Conservation (phyloP, 805 yeast genomes). For the Metschnikowia chrysomelidarum region DNA sequence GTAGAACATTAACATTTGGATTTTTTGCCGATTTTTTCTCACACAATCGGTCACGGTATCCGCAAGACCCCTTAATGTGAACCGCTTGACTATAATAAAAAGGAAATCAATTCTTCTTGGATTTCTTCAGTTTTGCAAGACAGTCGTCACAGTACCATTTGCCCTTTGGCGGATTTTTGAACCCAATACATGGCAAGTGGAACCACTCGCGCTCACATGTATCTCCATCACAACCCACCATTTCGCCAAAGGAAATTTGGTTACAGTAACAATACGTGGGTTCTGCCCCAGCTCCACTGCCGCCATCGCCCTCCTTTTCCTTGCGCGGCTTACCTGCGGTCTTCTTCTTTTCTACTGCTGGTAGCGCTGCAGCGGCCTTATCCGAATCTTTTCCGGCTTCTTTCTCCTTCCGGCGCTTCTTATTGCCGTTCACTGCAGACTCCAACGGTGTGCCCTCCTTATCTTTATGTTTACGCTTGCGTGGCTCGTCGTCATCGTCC, state of each 20-base stretch:
- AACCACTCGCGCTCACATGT: slow-evolving; percentile 93
- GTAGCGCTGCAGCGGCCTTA: slow-evolving; percentile 5
- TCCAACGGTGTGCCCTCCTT: slow-evolving; percentile 25
- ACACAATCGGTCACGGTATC: too few relatives aligned
- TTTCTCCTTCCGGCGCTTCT: slow-evolving; percentile 16
- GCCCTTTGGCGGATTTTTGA: slow-evolving; percentile 75
- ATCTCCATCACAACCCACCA: slow-evolving; percentile 98
- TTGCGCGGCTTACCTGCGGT: slow-evolving; percentile 22
- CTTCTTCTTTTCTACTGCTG: slow-evolving; percentile 24
- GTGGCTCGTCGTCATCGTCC: slow-evolving; percentile 32
- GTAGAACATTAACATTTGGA: too few relatives aligned
- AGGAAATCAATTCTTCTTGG: too few relatives aligned
- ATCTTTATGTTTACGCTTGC: slow-evolving; percentile 14
- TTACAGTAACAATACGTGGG: slow-evolving; percentile 95
- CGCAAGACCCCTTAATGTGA: too few relatives aligned
- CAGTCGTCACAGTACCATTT: slow-evolving; percentile 49
- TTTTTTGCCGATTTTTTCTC: too few relatives aligned
- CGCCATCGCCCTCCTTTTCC: slow-evolving; percentile 16
- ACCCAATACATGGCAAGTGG: slow-evolving; percentile 89
- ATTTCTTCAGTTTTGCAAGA: slow-evolving; percentile 32
- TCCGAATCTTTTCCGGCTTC: slow-evolving; percentile 12
- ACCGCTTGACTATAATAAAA: too few relatives aligned
- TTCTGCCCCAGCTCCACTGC: slow-evolving; percentile 41
- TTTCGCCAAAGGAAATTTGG: slow-evolving; percentile 96
- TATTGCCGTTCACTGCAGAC: slow-evolving; percentile 5